Base-by-base conservation (phyloP, 495 filamentous ascomycete species). In the Acidomyces sp. region DNA sequence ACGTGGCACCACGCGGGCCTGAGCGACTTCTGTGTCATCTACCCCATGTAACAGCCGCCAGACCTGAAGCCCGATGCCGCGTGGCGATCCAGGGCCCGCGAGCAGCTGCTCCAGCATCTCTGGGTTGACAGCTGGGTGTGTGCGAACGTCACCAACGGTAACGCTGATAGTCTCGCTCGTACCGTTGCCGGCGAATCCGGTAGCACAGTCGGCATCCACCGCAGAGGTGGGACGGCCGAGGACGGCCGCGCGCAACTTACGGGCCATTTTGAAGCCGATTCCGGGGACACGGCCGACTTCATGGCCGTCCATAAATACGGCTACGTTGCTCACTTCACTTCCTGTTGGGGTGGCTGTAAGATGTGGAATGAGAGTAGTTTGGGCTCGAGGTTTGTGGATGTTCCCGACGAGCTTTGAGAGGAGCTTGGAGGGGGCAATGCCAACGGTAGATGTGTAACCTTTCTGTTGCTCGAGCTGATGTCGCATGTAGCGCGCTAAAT, bases 381-480 rank as follows among this genome's bases (percentile, higher is more conserved):
- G 88, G 38, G 72, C 77, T 33, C 78, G 77, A 0, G 88, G 88
- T 59, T 94, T 94, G 55, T 93, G 73, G 29, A 78, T 61, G 62
- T 74, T 84, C 15, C 88, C 88, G 18, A 76, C 82, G 20, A 96
- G 64, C 55, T 96, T 96, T 22, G 82, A 75, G 20, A 88, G 66
- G 2, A 86, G 53, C 56, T 94, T 94, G 34, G 76, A 84, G 3
- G 83, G 93, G 2, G 85, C 77, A 2, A 93, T 75, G 7, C 88
- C 88, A n/a, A 81, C 85, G 0, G 85, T 82, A 26, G 77, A 76
- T 4, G 85, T 90, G 59, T 85, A 93, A 3, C 84, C 84, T 49
- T 77, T 78, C n/a, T 82, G 65, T 30, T 78, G 63, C 38, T 90
- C 81, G 6, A 96, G 67, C 44, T 69, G 69, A 21, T 67, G 56